Conservation (phyloP, 345 rosid genomes). For the Hypericum perforatum region DNA sequence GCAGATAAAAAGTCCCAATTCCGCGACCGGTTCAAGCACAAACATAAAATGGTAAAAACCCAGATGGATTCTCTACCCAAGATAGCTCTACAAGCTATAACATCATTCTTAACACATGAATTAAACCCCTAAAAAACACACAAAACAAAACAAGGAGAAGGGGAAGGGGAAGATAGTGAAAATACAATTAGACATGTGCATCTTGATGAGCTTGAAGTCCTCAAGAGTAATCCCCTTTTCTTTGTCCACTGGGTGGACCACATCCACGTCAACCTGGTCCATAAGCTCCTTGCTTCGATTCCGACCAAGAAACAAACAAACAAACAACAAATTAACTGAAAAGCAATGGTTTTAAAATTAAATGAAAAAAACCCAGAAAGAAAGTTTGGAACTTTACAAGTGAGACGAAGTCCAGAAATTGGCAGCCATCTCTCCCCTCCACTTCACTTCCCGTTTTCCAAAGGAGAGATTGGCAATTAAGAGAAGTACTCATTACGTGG, state of each 20-base stretch:
- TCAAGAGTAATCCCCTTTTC: conserved; percentile 76
- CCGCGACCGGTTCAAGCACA: too few species aligned
- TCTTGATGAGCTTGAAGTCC: conserved; percentile 78
- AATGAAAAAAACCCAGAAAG: neutral
- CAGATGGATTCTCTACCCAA: too few species aligned
- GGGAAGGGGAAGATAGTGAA: neutral
- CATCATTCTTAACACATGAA: too few species aligned
- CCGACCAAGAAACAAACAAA: neutral
- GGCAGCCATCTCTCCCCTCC: conserved; percentile 44
- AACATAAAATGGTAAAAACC: too few species aligned
- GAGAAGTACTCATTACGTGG: too few species aligned
- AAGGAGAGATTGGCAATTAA: too few species aligned
- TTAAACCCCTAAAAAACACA: neutral
- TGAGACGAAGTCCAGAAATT: conserved; percentile 97
- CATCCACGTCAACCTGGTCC: conserved; percentile 80
- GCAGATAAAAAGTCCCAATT: too few species aligned
- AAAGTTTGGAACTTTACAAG: conserved; percentile 6
- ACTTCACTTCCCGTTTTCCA: too few species aligned
- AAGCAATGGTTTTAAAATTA: neutral
- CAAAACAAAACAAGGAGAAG: neutral
- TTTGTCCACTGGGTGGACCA: conserved; percentile 57
- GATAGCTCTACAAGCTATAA: too few species aligned
- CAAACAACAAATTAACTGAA: neutral
- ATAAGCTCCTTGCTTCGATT: conserved; percentile 63
- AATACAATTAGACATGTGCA: conserved; percentile 78